These are phyloP conservation scores for Debaryomyces sp. DNA, from an alignment of 1,139 yeast species.

Conservation along the genomic window DNA sequence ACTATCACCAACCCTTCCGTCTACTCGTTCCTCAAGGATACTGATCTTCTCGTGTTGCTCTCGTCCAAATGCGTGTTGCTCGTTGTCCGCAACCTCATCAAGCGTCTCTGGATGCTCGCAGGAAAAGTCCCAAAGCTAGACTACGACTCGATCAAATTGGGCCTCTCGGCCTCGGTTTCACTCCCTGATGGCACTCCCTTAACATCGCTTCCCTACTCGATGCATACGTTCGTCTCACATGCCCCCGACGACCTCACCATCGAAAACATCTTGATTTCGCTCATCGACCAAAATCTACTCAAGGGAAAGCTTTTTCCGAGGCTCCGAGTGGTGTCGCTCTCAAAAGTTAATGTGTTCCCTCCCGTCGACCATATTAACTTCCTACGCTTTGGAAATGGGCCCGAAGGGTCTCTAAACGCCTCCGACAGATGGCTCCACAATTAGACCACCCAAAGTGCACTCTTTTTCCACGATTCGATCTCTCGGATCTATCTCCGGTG, in stretches of 20 bases:
- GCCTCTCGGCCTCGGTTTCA: conserved; percentile 16
- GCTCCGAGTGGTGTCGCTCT: conserved; percentile 45
- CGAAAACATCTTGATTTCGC: conserved; percentile 52
- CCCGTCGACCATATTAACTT: conserved; percentile 39
- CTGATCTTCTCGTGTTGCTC: conserved; percentile 33
- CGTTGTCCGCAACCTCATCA: conserved; percentile 49
- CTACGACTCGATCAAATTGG: conserved; percentile 29
- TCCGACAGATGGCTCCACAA: conserved; percentile 20
- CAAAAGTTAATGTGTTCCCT: conserved; percentile 56
- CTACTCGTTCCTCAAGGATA: conserved; percentile 32
- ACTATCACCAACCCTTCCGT: conserved; percentile 31
- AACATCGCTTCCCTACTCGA: not conserved
- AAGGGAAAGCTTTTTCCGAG: conserved; percentile 56
- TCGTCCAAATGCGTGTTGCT: conserved; percentile 40
- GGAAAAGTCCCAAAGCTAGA: conserved; percentile 31
- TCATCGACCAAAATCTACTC: conserved; percentile 55
- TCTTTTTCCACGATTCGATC: not conserved
- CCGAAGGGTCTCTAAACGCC: conserved; percentile 14
- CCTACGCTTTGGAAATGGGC: conserved; percentile 25
- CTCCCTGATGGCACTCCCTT: not conserved
- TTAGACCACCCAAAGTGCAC: not conserved
- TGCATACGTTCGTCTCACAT: conserved; percentile 9
- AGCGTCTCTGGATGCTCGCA: conserved; percentile 34
- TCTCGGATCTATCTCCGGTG: conserved; percentile 2
- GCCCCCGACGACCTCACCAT: conserved; percentile 32